A percentile compares a stretch with the other conserved stretches of the same genome.
phyloP scores from a whole-genome alignment of 2,329 filamentous ascomycete genomes.

The Claviceps quebecensis region DNA sequence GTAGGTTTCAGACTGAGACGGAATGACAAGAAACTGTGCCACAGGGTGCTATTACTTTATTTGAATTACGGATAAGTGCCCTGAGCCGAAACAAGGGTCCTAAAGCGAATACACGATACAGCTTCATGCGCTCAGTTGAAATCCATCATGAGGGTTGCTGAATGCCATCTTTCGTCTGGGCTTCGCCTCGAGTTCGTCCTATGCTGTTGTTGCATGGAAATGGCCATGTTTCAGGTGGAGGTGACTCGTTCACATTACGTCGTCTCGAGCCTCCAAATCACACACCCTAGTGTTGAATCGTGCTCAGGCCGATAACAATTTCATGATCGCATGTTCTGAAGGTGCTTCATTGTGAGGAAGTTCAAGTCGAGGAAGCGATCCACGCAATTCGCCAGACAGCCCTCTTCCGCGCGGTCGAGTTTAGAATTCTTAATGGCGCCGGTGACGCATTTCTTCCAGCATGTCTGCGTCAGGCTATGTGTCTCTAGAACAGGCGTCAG shows the following conservation, averaged over 20 bases:
- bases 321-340: slow-evolving; percentile 45
- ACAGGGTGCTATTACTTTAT: too few relatives aligned
- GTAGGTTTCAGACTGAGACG: too few relatives aligned
- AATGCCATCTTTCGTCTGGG: too few relatives aligned
- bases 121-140: too few relatives aligned
- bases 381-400: slow-evolving; percentile 83
- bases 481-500: slow-evolving; percentile 26
- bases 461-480: slow-evolving; percentile 52
- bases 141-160: too few relatives aligned
- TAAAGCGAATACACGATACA: too few relatives aligned
- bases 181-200: too few relatives aligned
- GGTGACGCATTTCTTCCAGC: slow-evolving; percentile 90
- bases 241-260: neutral
- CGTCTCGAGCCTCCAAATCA: neutral
- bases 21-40: too few relatives aligned
- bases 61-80: too few relatives aligned
- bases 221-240: too few relatives aligned
- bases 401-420: slow-evolving; percentile 65
- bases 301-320: neutral
- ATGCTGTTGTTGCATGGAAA: too few relatives aligned
- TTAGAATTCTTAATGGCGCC: slow-evolving; percentile 54
- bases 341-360: slow-evolving; percentile 67
- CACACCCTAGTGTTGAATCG: neutral
- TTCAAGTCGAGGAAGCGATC: slow-evolving; percentile 88
- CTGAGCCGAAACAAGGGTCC: too few relatives aligned